These are phyloP conservation scores for Phaseolus coccineus DNA, from an alignment of 331 rosid species.

Conservation along the genomic window DNA sequence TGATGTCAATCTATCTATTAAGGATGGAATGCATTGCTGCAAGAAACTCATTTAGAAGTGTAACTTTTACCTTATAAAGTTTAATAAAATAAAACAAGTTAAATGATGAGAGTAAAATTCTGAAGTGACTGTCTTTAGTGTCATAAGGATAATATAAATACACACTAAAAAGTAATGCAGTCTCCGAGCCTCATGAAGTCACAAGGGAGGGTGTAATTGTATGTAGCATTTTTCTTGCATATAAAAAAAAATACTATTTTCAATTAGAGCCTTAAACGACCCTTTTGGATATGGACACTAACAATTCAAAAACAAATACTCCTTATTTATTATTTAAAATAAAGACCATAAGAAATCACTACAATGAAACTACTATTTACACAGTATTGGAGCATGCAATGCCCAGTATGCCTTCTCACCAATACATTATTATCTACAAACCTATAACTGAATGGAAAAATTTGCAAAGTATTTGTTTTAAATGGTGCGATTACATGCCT, in stretches of 20 bases:
- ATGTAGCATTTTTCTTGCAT: too few relatives aligned
- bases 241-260: too few relatives aligned
- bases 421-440: conserved; percentile 24
- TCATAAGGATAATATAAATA: background rate
- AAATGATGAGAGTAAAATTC: background rate
- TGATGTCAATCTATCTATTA: conserved; percentile 53
- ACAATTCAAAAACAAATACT: too few relatives aligned
- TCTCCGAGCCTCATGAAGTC: too few relatives aligned
- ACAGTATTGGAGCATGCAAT: conserved; percentile 22
- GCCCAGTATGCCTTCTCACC: conserved; percentile 15
- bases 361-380: conserved; percentile 34
- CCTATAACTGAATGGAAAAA: conserved; percentile 23
- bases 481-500: conserved; percentile 55
- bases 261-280: too few relatives aligned
- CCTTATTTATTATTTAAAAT: background rate
- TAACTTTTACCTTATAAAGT: background rate
- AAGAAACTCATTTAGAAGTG: conserved; percentile 56
- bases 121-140: background rate
- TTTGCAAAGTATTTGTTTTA: conserved; percentile 37
- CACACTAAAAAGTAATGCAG: background rate
- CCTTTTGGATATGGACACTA: too few relatives aligned
- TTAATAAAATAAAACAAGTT: conserved; percentile 6
- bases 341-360: conserved; percentile 19
- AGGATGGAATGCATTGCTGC: conserved; percentile 68
- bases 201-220: too few relatives aligned